Evolutionary conservation across 345 rosid genomes (phyloP).

Genomic region (Lumnitzera littorea): DNA sequence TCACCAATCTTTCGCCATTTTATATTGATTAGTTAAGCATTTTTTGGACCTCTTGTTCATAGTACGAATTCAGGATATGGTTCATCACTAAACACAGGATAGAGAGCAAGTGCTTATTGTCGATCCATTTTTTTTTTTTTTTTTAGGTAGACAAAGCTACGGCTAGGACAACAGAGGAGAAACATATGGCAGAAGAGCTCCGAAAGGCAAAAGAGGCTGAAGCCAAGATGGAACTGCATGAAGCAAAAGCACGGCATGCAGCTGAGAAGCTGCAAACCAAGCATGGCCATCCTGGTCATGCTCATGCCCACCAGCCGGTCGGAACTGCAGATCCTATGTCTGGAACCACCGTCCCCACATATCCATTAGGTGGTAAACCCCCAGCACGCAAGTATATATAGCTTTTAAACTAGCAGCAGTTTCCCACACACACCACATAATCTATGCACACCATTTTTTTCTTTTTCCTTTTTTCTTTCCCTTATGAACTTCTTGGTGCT

Average conservation of each 20-base stretch:
- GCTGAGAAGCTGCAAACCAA: slow-evolving; percentile 27
- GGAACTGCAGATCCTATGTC: slow-evolving; percentile 5
- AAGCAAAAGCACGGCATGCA: slow-evolving; percentile 55
- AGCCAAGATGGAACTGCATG: slow-evolving; percentile 65
- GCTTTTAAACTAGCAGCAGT: background rate
- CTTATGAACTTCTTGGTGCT: background rate
- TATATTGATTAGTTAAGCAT: no score
- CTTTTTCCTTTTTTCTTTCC: background rate
- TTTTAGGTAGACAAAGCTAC: slow-evolving; percentile 40
- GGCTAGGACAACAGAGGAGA: slow-evolving; percentile 50
- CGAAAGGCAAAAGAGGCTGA: slow-evolving; percentile 56
- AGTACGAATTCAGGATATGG: no score
- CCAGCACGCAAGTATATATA: slow-evolving; percentile 7
- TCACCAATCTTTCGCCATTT: background rate
- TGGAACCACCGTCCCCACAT: slow-evolving; percentile 11
- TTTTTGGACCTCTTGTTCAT: no score
- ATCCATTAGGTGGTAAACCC: slow-evolving; percentile 24
- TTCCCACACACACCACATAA: background rate
- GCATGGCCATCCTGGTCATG: slow-evolving; percentile 11
- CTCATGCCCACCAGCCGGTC: background rate
- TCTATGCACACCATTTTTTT: background rate
- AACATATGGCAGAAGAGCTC: slow-evolving; percentile 45
- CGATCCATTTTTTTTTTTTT: no score
- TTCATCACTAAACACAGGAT: background rate
- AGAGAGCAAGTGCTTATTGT: background rate